A percentile compares a stretch with the other conserved stretches of the same genome.
Evolutionary conservation across 345 rosid species (phyloP).

Genomic region (Litchi chinensis): DNA sequence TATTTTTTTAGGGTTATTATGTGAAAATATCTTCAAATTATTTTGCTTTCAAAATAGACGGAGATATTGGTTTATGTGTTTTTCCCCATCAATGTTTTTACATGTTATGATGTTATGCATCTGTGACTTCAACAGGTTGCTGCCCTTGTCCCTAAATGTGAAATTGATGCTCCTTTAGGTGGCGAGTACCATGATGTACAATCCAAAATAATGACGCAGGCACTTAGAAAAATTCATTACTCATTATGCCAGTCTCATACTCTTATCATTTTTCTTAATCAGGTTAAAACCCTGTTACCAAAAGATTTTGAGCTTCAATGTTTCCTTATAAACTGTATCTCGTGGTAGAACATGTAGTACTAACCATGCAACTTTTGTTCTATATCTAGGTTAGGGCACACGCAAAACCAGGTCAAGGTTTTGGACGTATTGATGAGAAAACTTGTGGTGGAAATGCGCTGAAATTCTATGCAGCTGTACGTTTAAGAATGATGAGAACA

Average conservation of each 20-base stretch:
- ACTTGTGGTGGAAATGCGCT: constrained; percentile 96
- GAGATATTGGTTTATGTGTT: neutral
- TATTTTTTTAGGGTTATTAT: too few species aligned
- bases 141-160: constrained; percentile 84
- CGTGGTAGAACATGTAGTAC: neutral
- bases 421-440: constrained; percentile 54
- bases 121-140: constrained; percentile 63
- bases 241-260: constrained; percentile 67
- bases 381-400: constrained; percentile 60
- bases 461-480: constrained; percentile 89
- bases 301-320: neutral
- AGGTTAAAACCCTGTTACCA: constrained; percentile 44
- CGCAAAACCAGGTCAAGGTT: constrained; percentile 42
- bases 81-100: constrained; percentile 8
- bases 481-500: constrained; percentile 77
- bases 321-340: neutral
- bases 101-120: neutral
- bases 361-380: constrained; percentile 1
- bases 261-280: constrained; percentile 84
- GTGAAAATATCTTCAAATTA: neutral
- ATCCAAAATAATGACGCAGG: constrained; percentile 76
- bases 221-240: constrained; percentile 73
- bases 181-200: constrained; percentile 50
- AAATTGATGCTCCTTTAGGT: constrained; percentile 63
- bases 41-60: neutral